phyloP scores from a whole-genome alignment of 73 alveolate species.

The Halteria grandinella region DNA sequence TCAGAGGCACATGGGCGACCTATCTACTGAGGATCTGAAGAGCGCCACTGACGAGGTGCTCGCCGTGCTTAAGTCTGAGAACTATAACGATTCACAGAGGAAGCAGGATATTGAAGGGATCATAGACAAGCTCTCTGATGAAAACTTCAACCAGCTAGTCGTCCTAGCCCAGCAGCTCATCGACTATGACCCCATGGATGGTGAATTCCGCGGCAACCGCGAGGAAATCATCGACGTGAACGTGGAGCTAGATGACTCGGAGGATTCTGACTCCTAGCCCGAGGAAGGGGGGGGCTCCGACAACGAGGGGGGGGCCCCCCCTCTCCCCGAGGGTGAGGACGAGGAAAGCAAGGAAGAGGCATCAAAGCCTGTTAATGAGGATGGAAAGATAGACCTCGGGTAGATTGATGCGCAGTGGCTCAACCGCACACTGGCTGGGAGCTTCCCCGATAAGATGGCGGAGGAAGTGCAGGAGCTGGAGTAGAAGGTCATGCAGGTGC shows the following conservation, averaged over 20 bases:
- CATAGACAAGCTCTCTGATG: conserved; percentile 81
- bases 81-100: conserved; percentile 80
- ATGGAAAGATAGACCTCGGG: conserved; percentile 37
- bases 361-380: conserved; percentile 46
- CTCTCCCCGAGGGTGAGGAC: conserved; percentile 29
- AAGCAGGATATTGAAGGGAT: conserved; percentile 83
- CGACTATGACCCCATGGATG: conserved; percentile 80
- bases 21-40: conserved; percentile 75
- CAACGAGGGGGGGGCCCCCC: conserved; percentile 67
- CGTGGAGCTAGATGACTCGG: conserved; percentile 69
- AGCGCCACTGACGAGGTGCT: conserved; percentile 91
- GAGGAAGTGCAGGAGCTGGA: conserved; percentile 56
- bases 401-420: conserved; percentile 79
- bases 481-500: conserved; percentile 59
- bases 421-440: conserved; percentile 38
- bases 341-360: conserved; percentile 45
- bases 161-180: conserved; percentile 75
- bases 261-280: too few relatives aligned
- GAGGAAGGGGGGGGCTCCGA: conserved; percentile 70
- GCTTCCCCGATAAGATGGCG: conserved; percentile 41
- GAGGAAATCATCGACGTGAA: conserved; percentile 67
- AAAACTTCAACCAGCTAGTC: conserved; percentile 71
- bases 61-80: conserved; percentile 82
- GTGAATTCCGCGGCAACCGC: conserved; percentile 41
- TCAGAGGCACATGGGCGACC: conserved; percentile 85